Conservation (phyloP, 164 flowering plant species). For the Vitis cinerea region DNA sequence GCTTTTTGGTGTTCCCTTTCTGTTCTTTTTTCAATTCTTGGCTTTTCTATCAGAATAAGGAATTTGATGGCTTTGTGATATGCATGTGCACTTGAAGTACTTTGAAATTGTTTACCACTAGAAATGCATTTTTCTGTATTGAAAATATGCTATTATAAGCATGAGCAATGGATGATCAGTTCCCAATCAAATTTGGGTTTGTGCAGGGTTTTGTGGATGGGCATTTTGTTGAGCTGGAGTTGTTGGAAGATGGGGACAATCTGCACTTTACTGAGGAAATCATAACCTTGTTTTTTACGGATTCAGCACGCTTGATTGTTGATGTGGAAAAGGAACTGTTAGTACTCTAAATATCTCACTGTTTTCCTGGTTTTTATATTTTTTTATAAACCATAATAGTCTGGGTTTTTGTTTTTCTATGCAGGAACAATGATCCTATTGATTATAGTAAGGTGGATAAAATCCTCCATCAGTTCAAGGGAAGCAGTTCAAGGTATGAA, state of each 20-base stretch:
- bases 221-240: conserved; percentile 13
- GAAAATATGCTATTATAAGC: too few species aligned
- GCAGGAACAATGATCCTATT: conserved; percentile 2
- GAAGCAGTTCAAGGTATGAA: conserved; percentile 18
- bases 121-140: too few species aligned
- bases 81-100: too few species aligned
- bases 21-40: too few species aligned
- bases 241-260: neutral
- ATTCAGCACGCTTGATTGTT: neutral
- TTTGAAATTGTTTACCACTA: too few species aligned
- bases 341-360: neutral
- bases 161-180: neutral
- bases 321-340: neutral
- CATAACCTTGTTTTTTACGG: conserved; percentile 5
- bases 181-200: neutral
- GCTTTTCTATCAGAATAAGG: too few species aligned
- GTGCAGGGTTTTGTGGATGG: conserved; percentile 13
- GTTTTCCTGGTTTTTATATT: neutral
- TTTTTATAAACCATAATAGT: too few species aligned
- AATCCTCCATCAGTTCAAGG: conserved; percentile 14
- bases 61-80: too few species aligned
- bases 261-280: conserved; percentile 20
- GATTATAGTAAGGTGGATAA: conserved; percentile 10
- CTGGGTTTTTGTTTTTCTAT: neutral
- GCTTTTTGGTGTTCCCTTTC: too few species aligned